Base-by-base conservation (phyloP, 768 basidiomycete genomes). In the Lactarius pseudohatsudake region DNA sequence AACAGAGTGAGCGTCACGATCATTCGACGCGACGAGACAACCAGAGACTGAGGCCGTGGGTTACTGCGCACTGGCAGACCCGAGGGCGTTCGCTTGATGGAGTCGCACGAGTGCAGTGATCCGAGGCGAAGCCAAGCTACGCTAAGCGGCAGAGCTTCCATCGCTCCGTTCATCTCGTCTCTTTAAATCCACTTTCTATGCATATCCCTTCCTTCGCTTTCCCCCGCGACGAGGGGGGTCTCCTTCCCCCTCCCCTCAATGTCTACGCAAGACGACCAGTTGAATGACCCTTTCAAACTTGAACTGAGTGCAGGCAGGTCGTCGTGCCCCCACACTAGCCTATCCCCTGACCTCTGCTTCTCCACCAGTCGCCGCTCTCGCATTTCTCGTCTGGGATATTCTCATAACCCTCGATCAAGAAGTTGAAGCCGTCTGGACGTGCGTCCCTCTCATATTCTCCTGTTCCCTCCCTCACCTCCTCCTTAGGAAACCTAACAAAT, bases 371-470 rank as follows among this genome's bases (percentile, higher is more conserved):
- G 74, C 76, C 0, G 72, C 74, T 2, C 55, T 74, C 45, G 59
- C 64, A 8, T 65, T 79, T 30, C 58, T 72, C 57, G 64, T 75
- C 9, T 77, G 73, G 64, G 78, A 79, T 34, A 61, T 70, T 18
- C 20, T 76, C 4, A 61, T 74, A 53, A 73, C 71, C 4, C 67
- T 73, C 30, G 69, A 64, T 30, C 71, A 65, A 16, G 77, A 76
- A 56, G 66, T 72, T 1, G 73, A 73, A 43, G 69, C 72, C 28
- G 56, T 78, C 26, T 79, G 77, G 76, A 69, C 68, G 78, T 79
- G 55, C 67, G 73, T 71, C 2, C 28, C 59, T 45, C n/a, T 64
- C 20, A 5, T 28, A 3, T 22, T 2, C 47, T 40, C 53, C 0
- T 11, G 30, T 26, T 18, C 6, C 13, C 8, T 38, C 32, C 18